Evolutionary conservation across 208 protist genomes (phyloP).

Genomic region (Trypanosoma conorhini): DNA sequence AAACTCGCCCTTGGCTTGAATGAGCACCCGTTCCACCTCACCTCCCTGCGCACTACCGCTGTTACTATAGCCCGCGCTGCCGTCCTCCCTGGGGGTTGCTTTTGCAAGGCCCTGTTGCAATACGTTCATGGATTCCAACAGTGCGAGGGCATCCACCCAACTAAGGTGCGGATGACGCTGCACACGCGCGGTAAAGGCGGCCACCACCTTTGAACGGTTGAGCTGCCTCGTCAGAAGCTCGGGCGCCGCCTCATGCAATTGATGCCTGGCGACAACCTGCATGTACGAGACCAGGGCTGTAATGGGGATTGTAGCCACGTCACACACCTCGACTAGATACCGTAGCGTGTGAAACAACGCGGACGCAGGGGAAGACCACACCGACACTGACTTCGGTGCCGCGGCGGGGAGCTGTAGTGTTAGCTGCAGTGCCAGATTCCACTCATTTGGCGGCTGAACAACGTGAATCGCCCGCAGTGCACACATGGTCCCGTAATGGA

Average conservation of each 20-base stretch:
- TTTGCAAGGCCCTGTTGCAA: not conserved
- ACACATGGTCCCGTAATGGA: not conserved
- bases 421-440: conserved; percentile 25
- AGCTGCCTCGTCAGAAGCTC: not conserved
- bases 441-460: conserved; percentile 23
- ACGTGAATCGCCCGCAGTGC: conserved; percentile 14
- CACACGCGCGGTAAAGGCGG: conserved; percentile 11
- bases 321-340: conserved; percentile 23
- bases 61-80: not conserved
- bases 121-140: conserved; percentile 8
- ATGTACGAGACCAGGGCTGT: conserved; percentile 6
- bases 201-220: conserved; percentile 10
- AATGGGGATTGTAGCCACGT: conserved; percentile 15
- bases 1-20: conserved; percentile 17
- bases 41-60: not conserved
- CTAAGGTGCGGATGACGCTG: conserved; percentile 25
- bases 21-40: not conserved
- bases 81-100: not conserved
- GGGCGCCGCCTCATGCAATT: not conserved
- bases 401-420: conserved; percentile 1
- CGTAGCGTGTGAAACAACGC: conserved; percentile 23
- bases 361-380: conserved; percentile 6
- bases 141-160: conserved; percentile 18
- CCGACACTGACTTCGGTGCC: not conserved
- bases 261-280: not conserved